Evolutionary conservation across 768 basidiomycete species (phyloP).

Genomic region (Termitomyces titanicus): DNA sequence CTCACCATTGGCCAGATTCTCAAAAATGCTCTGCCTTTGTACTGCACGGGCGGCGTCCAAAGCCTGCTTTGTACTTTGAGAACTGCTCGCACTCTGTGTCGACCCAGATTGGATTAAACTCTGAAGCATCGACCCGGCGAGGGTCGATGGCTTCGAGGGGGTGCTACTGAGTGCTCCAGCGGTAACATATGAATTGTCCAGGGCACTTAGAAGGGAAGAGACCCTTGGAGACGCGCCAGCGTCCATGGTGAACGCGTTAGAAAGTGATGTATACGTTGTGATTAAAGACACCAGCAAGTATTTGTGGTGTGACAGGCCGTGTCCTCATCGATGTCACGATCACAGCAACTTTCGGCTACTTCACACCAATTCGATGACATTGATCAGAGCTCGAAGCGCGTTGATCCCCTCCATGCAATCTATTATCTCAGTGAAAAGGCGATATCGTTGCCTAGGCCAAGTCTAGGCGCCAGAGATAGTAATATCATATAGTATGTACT

Average conservation of each 20-base stretch:
- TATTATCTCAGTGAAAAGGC: no score
- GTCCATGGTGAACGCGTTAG: constrained; percentile 16
- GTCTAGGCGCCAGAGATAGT: no score
- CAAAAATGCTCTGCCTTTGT: background rate
- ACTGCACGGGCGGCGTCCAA: background rate
- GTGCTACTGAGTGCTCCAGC: constrained; percentile 6
- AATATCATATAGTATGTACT: no score
- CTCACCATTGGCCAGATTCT: constrained; percentile 5
- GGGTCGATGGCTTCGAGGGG: constrained; percentile 4
- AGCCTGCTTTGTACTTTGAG: background rate
- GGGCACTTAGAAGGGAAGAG: constrained; percentile 25
- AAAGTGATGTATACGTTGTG: no score
- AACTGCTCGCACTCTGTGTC: background rate
- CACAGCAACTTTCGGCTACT: no score
- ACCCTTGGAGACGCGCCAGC: constrained; percentile 16
- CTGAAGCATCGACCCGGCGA: no score
- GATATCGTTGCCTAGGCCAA: no score
- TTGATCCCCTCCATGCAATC: no score
- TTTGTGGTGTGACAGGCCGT: background rate
- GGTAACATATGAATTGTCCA: constrained; percentile 23
- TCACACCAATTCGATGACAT: no score
- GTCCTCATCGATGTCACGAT: no score
- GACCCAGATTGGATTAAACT: background rate
- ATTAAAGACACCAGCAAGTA: background rate
- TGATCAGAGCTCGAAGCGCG: no score